Conservation (phyloP, 305 asterid genomes). For the Fraxinus velutina region DNA sequence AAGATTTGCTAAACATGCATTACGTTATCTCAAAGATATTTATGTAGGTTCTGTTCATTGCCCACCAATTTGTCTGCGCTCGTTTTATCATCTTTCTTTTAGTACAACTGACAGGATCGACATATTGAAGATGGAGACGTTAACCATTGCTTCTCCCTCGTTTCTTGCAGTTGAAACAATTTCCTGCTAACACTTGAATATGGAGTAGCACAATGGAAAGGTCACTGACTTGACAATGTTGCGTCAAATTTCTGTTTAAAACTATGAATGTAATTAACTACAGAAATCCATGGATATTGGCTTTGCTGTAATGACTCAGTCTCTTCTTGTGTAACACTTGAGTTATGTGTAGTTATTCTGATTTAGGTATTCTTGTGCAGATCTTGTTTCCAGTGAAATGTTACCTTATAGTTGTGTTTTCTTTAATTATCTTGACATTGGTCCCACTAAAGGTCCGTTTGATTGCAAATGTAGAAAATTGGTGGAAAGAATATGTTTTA, state of each 20-base stretch:
- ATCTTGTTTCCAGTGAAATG: neutral
- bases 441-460: neutral
- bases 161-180: constrained; percentile 15
- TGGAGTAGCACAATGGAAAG: neutral
- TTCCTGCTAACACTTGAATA: neutral
- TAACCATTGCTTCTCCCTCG: neutral
- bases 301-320: constrained; percentile 7
- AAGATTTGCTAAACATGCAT: neutral
- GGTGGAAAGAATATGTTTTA: too few species aligned
- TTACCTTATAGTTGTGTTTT: neutral
- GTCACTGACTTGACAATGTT: constrained; percentile 3
- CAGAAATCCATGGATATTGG: constrained; percentile 3
- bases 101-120: neutral
- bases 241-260: constrained; percentile 1
- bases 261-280: constrained; percentile 14
- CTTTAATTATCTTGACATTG: neutral
- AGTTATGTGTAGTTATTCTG: neutral
- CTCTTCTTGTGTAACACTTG: neutral
- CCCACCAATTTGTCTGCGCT: neutral
- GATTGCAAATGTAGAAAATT: too few species aligned
- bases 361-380: neutral
- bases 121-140: constrained; percentile 4
- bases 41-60: neutral
- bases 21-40: neutral
- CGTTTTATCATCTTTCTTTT: neutral